Evolutionary conservation across 2,329 filamentous ascomycete genomes (phyloP), one percentile per base, ranked within the genome.

Genomic region (Xylariaceae sp.): DNA sequence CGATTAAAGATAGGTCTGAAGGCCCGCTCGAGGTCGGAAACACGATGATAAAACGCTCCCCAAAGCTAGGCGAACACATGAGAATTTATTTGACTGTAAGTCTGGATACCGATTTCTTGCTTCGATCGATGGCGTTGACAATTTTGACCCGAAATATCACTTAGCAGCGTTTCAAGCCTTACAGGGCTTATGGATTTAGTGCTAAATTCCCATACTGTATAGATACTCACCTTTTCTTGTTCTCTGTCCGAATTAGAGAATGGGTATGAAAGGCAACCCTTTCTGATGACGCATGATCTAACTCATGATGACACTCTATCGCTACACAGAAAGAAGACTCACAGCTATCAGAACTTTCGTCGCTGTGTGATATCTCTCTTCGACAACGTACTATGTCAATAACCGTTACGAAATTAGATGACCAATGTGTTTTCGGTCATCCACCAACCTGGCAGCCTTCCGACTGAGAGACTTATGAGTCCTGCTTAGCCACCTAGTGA

Each of bases 121-220:
- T 17, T 42, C 53, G 9, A 45, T 62, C 6, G 59, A 62, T 31
- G 59, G 59, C 2, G 51, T 62, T 3, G 59, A 62, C 17, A 58
- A 62, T 27, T 61, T 62, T 17, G 58, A 62, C 19, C 54, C 55
- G 30, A 40, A 15, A 45, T 56, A n/a, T 60, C 59, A 0, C 18
- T 15, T 7, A 58, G 50, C 5, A 38, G 42, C 14, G 45, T 57
- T 18, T 17, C 33, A 11, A 55, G 51, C 22, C 48, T 62, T 10
- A 51, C 61, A 6, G 44, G 44, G 6, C 33, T 60, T 5, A 56
- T 50, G 3, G 18, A 42, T 32, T 47, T 42, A 0, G 31, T 61
- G 6, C 12, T 32, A 7, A 11, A 30, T 4, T 54, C 36, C 30
- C 3, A 15, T 5, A 61, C 57, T 31, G 56, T 57, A 11, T 61